A percentile compares a stretch with the other conserved stretches of the same genome.
Evolutionary conservation across 257 asterid species (phyloP).

Genomic region (Solanum pennellii): DNA sequence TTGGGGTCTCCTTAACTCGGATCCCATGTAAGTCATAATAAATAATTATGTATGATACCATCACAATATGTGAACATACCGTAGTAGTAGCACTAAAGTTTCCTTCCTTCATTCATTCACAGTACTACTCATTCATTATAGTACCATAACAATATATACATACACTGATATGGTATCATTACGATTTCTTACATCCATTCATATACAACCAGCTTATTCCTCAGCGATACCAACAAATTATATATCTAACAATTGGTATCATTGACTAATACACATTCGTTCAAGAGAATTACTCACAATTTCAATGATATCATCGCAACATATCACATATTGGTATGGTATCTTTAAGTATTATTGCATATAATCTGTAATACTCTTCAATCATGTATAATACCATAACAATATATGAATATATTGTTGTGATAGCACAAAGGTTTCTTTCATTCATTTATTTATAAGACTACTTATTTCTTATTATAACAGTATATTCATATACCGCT

Average conservation of each 20-base stretch:
- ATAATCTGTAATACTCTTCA: background rate
- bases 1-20: too few relatives aligned
- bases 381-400: background rate
- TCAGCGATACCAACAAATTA: background rate
- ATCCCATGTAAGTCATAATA: too few relatives aligned
- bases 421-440: background rate
- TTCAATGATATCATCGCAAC: background rate
- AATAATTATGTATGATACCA: background rate
- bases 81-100: background rate
- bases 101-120: background rate
- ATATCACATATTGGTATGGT: background rate
- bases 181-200: background rate
- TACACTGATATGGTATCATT: background rate
- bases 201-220: background rate
- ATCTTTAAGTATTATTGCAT: background rate
- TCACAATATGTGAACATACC: background rate
- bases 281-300: background rate
- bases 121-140: too few relatives aligned
- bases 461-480: background rate
- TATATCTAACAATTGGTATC: too few relatives aligned
- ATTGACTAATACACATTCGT: background rate
- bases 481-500: too few relatives aligned
- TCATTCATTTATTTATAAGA: background rate
- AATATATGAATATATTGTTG: background rate
- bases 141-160: background rate